Base-by-base conservation (phyloP, 352 stramenopile species). In the Phytopythium montanum region DNA sequence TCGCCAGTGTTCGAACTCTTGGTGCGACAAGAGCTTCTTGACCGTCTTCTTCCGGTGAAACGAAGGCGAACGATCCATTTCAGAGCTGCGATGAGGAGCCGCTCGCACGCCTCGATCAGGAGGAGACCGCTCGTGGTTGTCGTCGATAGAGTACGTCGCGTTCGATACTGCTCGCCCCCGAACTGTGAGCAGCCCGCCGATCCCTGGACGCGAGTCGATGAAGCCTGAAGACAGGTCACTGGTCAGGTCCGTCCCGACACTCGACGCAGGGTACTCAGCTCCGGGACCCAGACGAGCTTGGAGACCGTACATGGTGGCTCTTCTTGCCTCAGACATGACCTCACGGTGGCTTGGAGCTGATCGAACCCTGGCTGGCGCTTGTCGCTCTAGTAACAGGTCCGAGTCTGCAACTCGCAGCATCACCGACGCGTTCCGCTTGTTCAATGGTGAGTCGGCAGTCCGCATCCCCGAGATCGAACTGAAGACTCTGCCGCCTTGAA, bases 21-120 rank as follows among this genome's bases (percentile, higher is more conserved):
- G 56, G 36, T 81, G 69, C 1, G 70, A 73, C 2, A 81, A 29
- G 31, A 79, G 60, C 50, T 72, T 76, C 16, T 65, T 63, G 13
- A 81, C 69, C 21, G 77, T 69, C 34, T 49, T 81, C 48, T 81
- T 81, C 21, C 48, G 65, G 8, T 42, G 46, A 50, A 75, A 61
- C 2, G 57, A 61, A 19, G 49, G 50, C 5, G 46, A 19, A 2
- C 39, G 50, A 4, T n/a, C 23, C 18, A 9, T 19, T 0, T 25
- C 18, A 21, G 39, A 21, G 39, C 19, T 19, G 5, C 19, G 36
- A 1, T 42, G 36, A 19, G 36, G 16, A 19, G 19, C 5, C 36
- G 19, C 6, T 19, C 4, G 36, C 36, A 19, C 36, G 1, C 36
- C 36, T 25, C 18, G 16, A 13, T 45, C 19, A 13, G 39, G 39